These are phyloP conservation scores for Gloeophyllum trabeum DNA, from an alignment of 768 basidiomycete genomes.

Conservation along the genomic window DNA sequence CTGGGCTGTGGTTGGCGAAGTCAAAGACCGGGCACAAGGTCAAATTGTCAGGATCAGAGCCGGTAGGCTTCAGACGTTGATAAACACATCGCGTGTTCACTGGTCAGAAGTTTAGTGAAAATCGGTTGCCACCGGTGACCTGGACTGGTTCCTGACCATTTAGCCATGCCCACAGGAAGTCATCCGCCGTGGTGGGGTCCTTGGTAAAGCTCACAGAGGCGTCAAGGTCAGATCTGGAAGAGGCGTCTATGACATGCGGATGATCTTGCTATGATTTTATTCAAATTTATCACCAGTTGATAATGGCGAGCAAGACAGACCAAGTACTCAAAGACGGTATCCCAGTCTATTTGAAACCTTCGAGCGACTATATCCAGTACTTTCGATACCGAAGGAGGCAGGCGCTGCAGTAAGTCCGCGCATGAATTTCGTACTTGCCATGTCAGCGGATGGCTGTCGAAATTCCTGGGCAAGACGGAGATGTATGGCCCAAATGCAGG, in stretches of 20 bases:
- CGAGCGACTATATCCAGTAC: slow-evolving; percentile 30
- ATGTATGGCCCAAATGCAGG: slow-evolving; percentile 67
- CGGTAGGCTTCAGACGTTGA: slow-evolving; percentile 39
- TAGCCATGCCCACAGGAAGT: slow-evolving; percentile 87
- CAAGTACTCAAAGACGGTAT: slow-evolving; percentile 33
- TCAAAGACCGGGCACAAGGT: slow-evolving; percentile 87
- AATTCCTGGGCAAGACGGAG: slow-evolving; percentile 60
- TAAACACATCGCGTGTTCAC: slow-evolving; percentile 92
- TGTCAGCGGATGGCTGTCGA: slow-evolving; percentile 73
- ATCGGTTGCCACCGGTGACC: slow-evolving; percentile 1
- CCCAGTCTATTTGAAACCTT: slow-evolving; percentile 53
- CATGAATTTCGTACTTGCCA: slow-evolving; percentile 37
- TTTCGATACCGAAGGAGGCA: slow-evolving; percentile 36
- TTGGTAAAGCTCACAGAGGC: no score
- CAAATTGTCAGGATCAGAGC: slow-evolving; percentile 59
- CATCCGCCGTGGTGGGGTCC: no score
- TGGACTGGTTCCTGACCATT: slow-evolving; percentile 43
- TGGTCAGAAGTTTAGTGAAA: slow-evolving; percentile 17
- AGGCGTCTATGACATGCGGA: background rate
- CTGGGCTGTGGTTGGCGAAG: slow-evolving; percentile 69
- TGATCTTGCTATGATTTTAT: background rate
- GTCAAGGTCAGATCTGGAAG: no score
- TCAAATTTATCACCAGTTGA: no score
- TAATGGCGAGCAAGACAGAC: slow-evolving; percentile 26
- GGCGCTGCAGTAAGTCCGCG: slow-evolving; percentile 21